Evolutionary conservation across 768 basidiomycete species (phyloP).

Genomic region (Mycena amicta): DNA sequence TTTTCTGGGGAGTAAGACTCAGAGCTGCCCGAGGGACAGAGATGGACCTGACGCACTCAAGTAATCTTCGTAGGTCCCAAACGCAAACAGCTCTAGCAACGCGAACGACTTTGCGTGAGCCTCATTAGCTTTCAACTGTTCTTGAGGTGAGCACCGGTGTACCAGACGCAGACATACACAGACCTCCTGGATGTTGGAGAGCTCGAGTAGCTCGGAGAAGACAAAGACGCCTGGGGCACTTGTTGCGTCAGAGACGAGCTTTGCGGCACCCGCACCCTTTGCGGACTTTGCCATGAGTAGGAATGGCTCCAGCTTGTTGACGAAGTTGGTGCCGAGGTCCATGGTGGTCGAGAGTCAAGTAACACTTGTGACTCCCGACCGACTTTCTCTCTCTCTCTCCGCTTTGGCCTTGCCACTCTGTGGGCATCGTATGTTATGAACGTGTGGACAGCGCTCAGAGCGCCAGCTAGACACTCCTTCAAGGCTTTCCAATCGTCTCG

Average conservation of each 20-base stretch:
- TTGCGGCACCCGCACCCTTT: slow-evolving; percentile 91
- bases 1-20: slow-evolving; percentile 48
- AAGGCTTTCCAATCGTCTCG: neutral
- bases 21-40: neutral
- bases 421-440: slow-evolving; percentile 2
- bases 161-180: neutral
- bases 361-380: too few species aligned
- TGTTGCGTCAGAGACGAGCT: slow-evolving; percentile 83
- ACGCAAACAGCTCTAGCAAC: slow-evolving; percentile 86
- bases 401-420: neutral
- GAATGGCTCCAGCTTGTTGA: slow-evolving; percentile 83
- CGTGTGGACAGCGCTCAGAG: neutral
- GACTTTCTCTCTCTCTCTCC: too few species aligned
- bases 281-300: slow-evolving; percentile 89
- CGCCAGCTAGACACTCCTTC: slow-evolving; percentile 2
- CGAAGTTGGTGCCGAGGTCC: slow-evolving; percentile 65
- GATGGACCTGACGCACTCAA: slow-evolving; percentile 57
- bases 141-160: neutral
- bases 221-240: too few species aligned
- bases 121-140: slow-evolving; percentile 67
- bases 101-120: slow-evolving; percentile 62
- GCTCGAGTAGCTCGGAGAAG: slow-evolving; percentile 85
- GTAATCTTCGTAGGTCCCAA: slow-evolving; percentile 86
- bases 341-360: slow-evolving; percentile 35
- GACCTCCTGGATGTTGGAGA: slow-evolving; percentile 85